Evolutionary conservation across 192 early-diverging fungal species (phyloP).

Genomic region (Obelidium mucronatum): DNA sequence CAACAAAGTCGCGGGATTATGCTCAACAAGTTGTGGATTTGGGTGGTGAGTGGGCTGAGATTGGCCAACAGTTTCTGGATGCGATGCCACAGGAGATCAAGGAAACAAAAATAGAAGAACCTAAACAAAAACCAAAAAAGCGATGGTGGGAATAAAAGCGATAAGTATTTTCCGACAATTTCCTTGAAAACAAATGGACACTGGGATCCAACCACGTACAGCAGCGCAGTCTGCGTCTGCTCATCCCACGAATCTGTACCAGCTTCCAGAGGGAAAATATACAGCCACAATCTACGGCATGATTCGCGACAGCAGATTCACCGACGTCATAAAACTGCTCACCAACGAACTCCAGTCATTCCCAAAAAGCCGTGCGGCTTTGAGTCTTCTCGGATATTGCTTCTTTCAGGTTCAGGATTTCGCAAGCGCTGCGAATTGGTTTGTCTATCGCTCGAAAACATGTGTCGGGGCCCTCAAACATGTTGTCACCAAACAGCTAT

Average conservation of each 20-base stretch:
- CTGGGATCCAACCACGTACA: slow-evolving; percentile 21
- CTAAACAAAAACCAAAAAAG: slow-evolving; percentile 3
- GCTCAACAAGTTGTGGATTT: not conserved
- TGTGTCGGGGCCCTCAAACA: too few relatives aligned
- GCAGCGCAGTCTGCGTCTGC: slow-evolving; percentile 4
- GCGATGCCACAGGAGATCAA: not conserved
- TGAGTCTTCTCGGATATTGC: slow-evolving; percentile 65
- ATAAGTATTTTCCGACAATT: not conserved
- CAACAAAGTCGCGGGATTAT: slow-evolving; percentile 24
- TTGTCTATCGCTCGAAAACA: slow-evolving; percentile 2
- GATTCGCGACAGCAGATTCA: slow-evolving; percentile 59
- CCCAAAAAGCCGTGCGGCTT: slow-evolving; percentile 56
- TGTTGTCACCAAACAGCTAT: slow-evolving; percentile 50
- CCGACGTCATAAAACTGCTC: slow-evolving; percentile 65
- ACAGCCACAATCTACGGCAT: slow-evolving; percentile 64
- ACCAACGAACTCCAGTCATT: slow-evolving; percentile 52
- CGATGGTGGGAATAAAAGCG: not conserved
- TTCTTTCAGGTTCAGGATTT: slow-evolving; percentile 65
- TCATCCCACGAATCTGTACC: slow-evolving; percentile 43
- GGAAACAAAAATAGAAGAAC: not conserved
- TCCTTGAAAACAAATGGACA: slow-evolving; percentile 13
- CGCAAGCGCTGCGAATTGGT: slow-evolving; percentile 58
- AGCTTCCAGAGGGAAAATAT: slow-evolving; percentile 66
- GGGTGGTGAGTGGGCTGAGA: slow-evolving; percentile 33
- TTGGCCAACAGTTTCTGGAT: slow-evolving; percentile 20